Evolutionary conservation across 495 filamentous ascomycete species (phyloP).

Genomic region (Trypethelium eluteriae): DNA sequence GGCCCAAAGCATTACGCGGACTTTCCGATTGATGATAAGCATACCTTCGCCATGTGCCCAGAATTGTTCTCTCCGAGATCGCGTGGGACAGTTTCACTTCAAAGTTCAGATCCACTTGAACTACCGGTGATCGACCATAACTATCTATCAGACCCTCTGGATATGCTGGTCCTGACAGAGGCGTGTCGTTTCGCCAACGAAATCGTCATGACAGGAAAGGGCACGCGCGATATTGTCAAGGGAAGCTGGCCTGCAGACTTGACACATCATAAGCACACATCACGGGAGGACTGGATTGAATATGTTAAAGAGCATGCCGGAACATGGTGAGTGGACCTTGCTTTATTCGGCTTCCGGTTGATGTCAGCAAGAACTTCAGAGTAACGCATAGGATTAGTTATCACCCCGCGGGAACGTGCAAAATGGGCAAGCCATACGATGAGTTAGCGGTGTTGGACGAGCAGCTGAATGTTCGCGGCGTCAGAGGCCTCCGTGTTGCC

Average conservation of each 20-base stretch:
- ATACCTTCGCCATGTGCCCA: conserved; percentile 37
- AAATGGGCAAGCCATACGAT: conserved; percentile 44
- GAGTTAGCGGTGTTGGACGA: conserved; percentile 49
- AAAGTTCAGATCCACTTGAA: conserved; percentile 31
- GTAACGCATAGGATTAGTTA: conserved; percentile 33
- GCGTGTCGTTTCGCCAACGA: conserved; percentile 48
- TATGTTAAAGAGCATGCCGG: conserved; percentile 46
- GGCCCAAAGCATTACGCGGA: conserved; percentile 46
- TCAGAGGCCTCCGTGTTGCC: conserved; percentile 46
- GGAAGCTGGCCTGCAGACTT: conserved; percentile 46
- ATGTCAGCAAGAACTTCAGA: conserved; percentile 17
- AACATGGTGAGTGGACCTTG: conserved; percentile 32
- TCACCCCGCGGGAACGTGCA: conserved; percentile 48
- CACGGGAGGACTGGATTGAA: conserved; percentile 43
- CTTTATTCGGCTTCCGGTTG: background rate
- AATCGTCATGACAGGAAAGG: conserved; percentile 45
- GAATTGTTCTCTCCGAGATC: conserved; percentile 26
- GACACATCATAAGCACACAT: conserved; percentile 42
- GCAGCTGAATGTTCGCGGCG: conserved; percentile 46
- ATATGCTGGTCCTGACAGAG: conserved; percentile 44
- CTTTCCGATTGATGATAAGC: conserved; percentile 38
- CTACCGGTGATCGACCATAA: conserved; percentile 47
- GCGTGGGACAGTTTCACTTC: background rate
- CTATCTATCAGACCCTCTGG: conserved; percentile 43
- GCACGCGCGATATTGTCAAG: conserved; percentile 49